Evolutionary conservation across 106 monocot genomes (phyloP).

Genomic region (Agapanthus africanus): DNA sequence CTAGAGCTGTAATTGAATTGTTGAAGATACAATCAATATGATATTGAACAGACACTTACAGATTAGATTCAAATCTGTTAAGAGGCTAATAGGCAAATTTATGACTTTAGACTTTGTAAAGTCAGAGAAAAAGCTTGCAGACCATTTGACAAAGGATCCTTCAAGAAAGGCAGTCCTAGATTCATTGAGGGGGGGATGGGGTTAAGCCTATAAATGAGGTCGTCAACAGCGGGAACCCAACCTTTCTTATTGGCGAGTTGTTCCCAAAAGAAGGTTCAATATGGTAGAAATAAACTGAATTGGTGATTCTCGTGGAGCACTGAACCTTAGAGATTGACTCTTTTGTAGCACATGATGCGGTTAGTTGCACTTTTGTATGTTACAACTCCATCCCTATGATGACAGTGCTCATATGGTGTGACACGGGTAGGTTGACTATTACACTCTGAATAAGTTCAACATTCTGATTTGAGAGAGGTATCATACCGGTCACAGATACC

Average conservation of each 20-base stretch:
- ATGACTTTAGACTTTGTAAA: too few relatives aligned
- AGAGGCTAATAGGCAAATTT: not conserved
- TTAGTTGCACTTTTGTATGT: not conserved
- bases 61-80: not conserved
- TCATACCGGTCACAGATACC: too few relatives aligned
- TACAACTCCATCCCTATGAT: too few relatives aligned
- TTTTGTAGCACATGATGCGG: not conserved
- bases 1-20: not conserved
- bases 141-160: not conserved
- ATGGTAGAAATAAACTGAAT: too few relatives aligned
- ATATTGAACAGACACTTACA: not conserved
- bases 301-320: not conserved
- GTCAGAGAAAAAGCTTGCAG: too few relatives aligned
- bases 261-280: too few relatives aligned
- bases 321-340: not conserved
- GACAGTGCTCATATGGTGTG: too few relatives aligned
- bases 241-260: not conserved
- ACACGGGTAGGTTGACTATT: too few relatives aligned
- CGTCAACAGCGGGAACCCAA: too few relatives aligned
- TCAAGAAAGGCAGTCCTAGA: not conserved
- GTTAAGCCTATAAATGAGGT: not conserved
- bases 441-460: not conserved
- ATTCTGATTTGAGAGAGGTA: too few relatives aligned
- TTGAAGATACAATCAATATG: not conserved
- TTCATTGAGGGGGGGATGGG: not conserved